Evolutionary conservation across 2,329 filamentous ascomycete genomes (phyloP), one percentile per base, ranked within the genome.

Genomic region (Pseudocercospora crystallina): DNA sequence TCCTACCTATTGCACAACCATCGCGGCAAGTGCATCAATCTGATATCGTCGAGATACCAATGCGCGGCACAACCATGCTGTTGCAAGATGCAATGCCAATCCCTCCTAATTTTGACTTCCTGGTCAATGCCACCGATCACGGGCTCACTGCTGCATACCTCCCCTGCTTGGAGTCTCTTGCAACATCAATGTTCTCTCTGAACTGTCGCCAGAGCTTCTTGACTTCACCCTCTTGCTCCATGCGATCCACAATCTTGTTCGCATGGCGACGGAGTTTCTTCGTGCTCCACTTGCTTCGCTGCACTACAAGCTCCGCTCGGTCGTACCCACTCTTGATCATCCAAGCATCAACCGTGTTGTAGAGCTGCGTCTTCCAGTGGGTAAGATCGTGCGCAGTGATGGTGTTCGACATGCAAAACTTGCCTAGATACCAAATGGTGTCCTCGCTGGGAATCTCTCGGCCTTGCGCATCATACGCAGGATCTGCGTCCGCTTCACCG

Each of bases 291-390:
- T 73, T 75, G 50, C 84, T 82, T 8, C 86, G 76, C 64, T 83
- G 74, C 1, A 83, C 72, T 30, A 90, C 72, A 61, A 82, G 78
- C 9, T 78, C 70, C 1, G 82, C 71, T 0, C 72, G 73, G 56
- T 86, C 75, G 56, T 85, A 78, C 0, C 82, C 83, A 51, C 84
- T 76, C 1, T 68, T 68, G 17, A 76, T 69, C 0, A 94, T 79
- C 46, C 80, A 81, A 26, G 79, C 76, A 17, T 86, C 75, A 0
- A 91, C 84, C 79, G 81, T 87, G 57, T 85, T 78, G 63, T 87
- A 85, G n/a, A 92, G 80, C 39, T 84, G 80, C 53, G 80, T 81
- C 49, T 85, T 85, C 89, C 89, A 91, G 69, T 94, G 89, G 4
- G 83, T 78, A 3, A 92, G 76, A 1, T 78, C 79, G 63, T 92